phyloP scores from a whole-genome alignment of 305 asterid species.

The Withania somnifera region DNA sequence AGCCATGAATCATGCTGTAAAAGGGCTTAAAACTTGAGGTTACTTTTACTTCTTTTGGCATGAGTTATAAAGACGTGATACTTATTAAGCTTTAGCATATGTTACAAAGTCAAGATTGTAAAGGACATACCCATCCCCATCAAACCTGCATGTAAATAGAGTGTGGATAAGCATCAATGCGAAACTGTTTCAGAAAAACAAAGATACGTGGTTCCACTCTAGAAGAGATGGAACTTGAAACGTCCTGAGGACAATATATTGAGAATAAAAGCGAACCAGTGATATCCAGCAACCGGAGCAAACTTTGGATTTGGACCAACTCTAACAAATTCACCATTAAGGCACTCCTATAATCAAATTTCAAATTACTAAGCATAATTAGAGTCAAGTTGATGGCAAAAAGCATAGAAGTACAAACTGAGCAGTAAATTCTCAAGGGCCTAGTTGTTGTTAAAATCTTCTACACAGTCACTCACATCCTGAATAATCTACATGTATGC shows the following conservation, averaged over 20 bases:
- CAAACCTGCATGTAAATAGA: conserved; percentile 65
- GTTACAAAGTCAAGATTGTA: conserved; percentile 12
- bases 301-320: conserved; percentile 91
- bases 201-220: neutral
- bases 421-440: neutral
- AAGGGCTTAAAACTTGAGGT: neutral
- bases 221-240: neutral
- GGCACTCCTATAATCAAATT: conserved; percentile 57
- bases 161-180: neutral
- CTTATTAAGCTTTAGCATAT: neutral
- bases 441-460: neutral
- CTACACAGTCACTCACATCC: neutral
- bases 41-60: neutral
- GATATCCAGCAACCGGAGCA: conserved; percentile 94
- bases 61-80: neutral
- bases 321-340: conserved; percentile 95
- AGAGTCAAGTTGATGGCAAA: neutral
- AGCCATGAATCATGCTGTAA: conserved; percentile 91
- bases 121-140: conserved; percentile 91
- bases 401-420: neutral
- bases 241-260: neutral
- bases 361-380: neutral
- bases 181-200: neutral
- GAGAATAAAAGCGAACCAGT: conserved; percentile 40
- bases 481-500: neutral